Percentiles rank a stretch among this genome's conserved stretches.
Evolutionary conservation across 371 early-diverging fungal genomes (phyloP).

Genomic region (Mucor indicus): DNA sequence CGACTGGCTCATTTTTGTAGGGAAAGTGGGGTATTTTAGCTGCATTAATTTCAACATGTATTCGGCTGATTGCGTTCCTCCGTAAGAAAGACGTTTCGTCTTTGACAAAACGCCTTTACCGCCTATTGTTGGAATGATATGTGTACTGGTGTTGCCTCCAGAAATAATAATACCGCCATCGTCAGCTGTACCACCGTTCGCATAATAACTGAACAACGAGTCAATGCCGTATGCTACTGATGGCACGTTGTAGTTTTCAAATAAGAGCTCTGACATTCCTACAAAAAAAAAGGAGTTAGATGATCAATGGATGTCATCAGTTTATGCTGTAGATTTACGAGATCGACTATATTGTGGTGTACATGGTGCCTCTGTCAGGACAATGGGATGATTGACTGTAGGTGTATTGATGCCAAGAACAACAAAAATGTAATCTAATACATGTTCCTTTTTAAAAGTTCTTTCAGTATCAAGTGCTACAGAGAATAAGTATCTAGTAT

Average conservation of each 20-base stretch:
- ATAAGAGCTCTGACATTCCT: constrained; percentile 83
- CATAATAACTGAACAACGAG: constrained; percentile 78
- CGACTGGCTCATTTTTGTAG: constrained; percentile 70
- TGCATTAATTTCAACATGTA: constrained; percentile 85
- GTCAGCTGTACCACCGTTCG: constrained; percentile 51
- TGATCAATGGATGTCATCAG: neutral
- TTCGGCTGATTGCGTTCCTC: constrained; percentile 60
- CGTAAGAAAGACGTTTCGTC: constrained; percentile 52
- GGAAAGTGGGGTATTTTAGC: constrained; percentile 87
- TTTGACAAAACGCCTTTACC: constrained; percentile 58
- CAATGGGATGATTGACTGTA: constrained; percentile 69
- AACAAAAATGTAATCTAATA: constrained; percentile 83
- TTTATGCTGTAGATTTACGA: constrained; percentile 34
- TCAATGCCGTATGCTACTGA: constrained; percentile 85
- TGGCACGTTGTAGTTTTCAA: constrained; percentile 81
- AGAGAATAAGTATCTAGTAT: neutral
- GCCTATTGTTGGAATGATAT: constrained; percentile 72
- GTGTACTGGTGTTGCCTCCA: constrained; percentile 69
- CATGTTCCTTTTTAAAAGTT: constrained; percentile 56
- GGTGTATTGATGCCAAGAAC: constrained; percentile 74
- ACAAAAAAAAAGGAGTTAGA: constrained; percentile 1
- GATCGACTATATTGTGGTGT: constrained; percentile 72
- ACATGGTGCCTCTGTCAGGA: constrained; percentile 85
- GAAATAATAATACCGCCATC: constrained; percentile 73
- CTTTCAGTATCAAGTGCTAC: neutral